A percentile compares a stretch with the other conserved stretches of the same genome.
Evolutionary conservation across 2,329 filamentous ascomycete species (phyloP).

Genomic region (Dactylellina sp.): DNA sequence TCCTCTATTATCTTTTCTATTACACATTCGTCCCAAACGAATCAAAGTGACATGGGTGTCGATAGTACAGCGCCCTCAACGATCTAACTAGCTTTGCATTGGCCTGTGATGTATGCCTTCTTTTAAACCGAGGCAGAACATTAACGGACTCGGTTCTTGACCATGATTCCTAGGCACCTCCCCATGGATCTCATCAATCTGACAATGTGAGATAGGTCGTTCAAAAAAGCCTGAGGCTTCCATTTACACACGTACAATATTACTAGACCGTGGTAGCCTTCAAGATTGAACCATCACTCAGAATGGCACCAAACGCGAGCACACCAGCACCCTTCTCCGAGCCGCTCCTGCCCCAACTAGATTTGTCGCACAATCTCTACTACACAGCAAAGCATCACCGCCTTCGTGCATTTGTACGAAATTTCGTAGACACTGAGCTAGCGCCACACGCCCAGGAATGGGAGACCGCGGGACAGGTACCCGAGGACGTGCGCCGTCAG

Average conservation of each 20-base stretch:
- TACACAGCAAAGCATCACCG: constrained; percentile 73
- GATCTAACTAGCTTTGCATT: no score
- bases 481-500: constrained; percentile 63
- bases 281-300: background rate
- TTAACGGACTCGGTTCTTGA: background rate
- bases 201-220: background rate
- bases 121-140: constrained; percentile 18
- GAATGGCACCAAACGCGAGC: background rate
- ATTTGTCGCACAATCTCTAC: constrained; percentile 63
- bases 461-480: constrained; percentile 71
- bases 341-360: constrained; percentile 67
- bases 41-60: no score
- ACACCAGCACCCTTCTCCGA: constrained; percentile 64
- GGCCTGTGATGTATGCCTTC: no score
- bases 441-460: constrained; percentile 73
- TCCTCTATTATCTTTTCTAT: no score
- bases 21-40: no score
- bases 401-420: constrained; percentile 70
- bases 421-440: constrained; percentile 72
- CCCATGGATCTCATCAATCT: no score
- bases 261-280: background rate
- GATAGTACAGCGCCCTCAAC: no score
- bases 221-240: no score
- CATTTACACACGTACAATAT: no score
- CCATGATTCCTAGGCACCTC: background rate